Evolutionary conservation across 169 alveolate species (phyloP), one percentile per base, ranked within the genome.

Genomic region (Sarcocystis neurona): DNA sequence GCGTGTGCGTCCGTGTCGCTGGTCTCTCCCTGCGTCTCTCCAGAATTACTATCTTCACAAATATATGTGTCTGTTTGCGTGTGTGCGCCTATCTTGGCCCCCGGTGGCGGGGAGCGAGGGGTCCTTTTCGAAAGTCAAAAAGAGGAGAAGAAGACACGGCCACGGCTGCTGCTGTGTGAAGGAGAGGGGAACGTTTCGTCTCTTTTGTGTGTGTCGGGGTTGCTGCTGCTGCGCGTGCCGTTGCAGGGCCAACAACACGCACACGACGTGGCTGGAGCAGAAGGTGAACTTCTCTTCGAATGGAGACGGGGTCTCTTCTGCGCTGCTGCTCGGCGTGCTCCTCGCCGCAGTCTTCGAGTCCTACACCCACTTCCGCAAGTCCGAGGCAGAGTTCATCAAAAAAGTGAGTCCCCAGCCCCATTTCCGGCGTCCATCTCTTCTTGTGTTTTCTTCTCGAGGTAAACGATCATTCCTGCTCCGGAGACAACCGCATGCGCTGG

Each of bases 291-390:
- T 90, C 70, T 68, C 92, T 12, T 66, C 85, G 27, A 87, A 85
- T 15, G 39, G 82, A 37, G 56, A 87, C 44, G 85, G 88, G 66
- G 90, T 78, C 48, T 85, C 84, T 4, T 87, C 91, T 4, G 75
- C 77, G 8, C 84, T 79, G 70, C 70, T 89, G 30, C 84, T 92
- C 68, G 90, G 80, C 43, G 94, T 92, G 34, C 91, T 92, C 48
- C 86, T 89, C 80, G 94, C 94, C 34, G 93, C 94, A 6, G 94
- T 90, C 39, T 92, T 78, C 30, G 92, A 74, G 79, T 79, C 94
- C 60, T 68, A 70, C 43, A 86, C 85, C 27, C 72, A 44, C 79
- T 86, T 86, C 43, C 39, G 77, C 27, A 60, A 58, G 43, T 46
- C 70, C 88, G 94, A 18, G 56, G 79, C 41, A 58, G 94, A 41